Evolutionary conservation across 1,139 yeast species (phyloP).

Genomic region (Blastobotrys persicus): DNA sequence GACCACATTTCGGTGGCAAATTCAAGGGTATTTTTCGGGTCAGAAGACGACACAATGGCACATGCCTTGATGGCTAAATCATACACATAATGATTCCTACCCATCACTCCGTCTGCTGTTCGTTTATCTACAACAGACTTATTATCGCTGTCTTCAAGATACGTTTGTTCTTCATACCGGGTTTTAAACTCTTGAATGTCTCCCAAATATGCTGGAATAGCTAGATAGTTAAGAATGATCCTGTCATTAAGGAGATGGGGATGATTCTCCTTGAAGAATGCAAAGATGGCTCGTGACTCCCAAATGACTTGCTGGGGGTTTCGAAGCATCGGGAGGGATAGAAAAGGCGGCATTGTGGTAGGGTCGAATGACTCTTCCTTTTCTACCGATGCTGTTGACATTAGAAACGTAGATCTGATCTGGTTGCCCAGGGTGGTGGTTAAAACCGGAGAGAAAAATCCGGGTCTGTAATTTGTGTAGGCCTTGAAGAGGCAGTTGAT

Average conservation of each 20-base stretch:
- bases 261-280: conserved; percentile 46
- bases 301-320: conserved; percentile 51
- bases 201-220: conserved; percentile 52
- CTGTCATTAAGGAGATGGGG: conserved; percentile 46
- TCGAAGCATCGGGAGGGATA: conserved; percentile 54
- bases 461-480: conserved; percentile 35
- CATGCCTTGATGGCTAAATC: conserved; percentile 67
- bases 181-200: conserved; percentile 49
- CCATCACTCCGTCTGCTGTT: conserved; percentile 28
- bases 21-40: conserved; percentile 40
- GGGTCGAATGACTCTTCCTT: conserved; percentile 10
- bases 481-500: conserved; percentile 36
- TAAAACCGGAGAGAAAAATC: conserved; percentile 37
- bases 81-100: conserved; percentile 56
- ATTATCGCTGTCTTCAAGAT: conserved; percentile 34
- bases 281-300: conserved; percentile 80
- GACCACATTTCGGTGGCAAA: conserved; percentile 69
- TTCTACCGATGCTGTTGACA: conserved; percentile 14
- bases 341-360: conserved; percentile 53
- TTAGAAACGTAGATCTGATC: conserved; percentile 30
- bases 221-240: conserved; percentile 52
- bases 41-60: conserved; percentile 37
- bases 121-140: conserved; percentile 13
- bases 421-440: conserved; percentile 34
- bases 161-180: conserved; percentile 51